These are phyloP conservation scores for Penicillium decumbens DNA, from an alignment of 2,329 filamentous ascomycete species.

Conservation along the genomic window DNA sequence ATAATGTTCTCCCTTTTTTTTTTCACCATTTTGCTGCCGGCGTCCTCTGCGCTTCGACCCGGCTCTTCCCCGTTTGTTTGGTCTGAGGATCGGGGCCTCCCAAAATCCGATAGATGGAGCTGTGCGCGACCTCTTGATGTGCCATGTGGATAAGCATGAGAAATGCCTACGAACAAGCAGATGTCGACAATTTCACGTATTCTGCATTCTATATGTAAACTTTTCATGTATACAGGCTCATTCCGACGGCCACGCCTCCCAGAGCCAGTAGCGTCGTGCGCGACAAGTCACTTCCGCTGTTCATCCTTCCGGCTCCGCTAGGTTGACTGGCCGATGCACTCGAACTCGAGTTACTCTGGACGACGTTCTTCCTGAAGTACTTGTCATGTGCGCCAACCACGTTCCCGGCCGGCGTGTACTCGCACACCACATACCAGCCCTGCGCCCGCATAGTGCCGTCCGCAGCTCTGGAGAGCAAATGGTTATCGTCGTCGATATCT, in stretches of 20 bases:
- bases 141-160: constrained; percentile 31
- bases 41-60: constrained; percentile 22
- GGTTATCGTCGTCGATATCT: background rate
- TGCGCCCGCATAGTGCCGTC: constrained; percentile 25
- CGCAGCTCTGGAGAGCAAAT: constrained; percentile 1
- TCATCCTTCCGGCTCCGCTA: constrained; percentile 6
- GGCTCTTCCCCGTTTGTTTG: constrained; percentile 29
- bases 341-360: constrained; percentile 10
- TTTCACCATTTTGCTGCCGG: constrained; percentile 26
- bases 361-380: constrained; percentile 33
- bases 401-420: constrained; percentile 66
- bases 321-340: constrained; percentile 3
- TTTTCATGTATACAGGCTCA: constrained; percentile 12
- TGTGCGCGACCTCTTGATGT: constrained; percentile 23
- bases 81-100: constrained; percentile 25
- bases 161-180: constrained; percentile 26
- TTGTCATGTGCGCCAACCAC: constrained; percentile 38
- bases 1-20: constrained; percentile 26
- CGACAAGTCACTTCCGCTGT: constrained; percentile 1
- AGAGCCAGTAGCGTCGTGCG: constrained; percentile 10
- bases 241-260: constrained; percentile 12
- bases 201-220: background rate
- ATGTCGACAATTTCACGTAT: constrained; percentile 3
- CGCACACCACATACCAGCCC: constrained; percentile 65
- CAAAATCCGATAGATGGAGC: constrained; percentile 28